Base-by-base conservation (phyloP, 75 land plant genomes). In the Larix kaempferi region DNA sequence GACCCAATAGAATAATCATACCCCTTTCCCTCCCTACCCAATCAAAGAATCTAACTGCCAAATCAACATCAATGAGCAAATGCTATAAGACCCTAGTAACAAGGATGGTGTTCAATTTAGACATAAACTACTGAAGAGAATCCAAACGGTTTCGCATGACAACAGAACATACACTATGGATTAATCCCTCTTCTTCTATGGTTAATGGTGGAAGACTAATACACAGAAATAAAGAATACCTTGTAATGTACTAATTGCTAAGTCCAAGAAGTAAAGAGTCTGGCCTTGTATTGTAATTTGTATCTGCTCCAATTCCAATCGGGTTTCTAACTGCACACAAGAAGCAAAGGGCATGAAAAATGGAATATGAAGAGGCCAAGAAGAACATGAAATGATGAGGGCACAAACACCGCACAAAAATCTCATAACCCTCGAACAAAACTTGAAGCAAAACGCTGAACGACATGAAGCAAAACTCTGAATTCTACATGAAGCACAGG, bases 31-130 rank as follows among this genome's bases (percentile, higher is more conserved):
- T 66, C 41, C 35, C 71, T 16, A n/a, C 27, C 74, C 74, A 73
- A 23, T 41, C 44, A n/a, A 73, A 49, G 56, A 73, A 73, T 54
- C 56, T 54, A 3, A 54, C 23, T 25, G 74, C 57, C 57, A 55
- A 49, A 26, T 73, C 57, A 15, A 57, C 25, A 23, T 73, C n/a
- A 26, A 17, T 55, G 10, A 73, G 56, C 57, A 73, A 55, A 55
- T 73, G 74, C 33, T 73, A 57, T 29, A 73, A 12, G 6, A 73
- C 74, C 57, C 74, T 57, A 25, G 56, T 54, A 23, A 73, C 74
- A 4, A 59, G 61, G 44, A 19, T 15, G 49, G 49, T n/a, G 8
- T 39, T 67, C 44, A 67, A 67, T 67, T 39, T 2, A 11, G 49
- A 39, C 2, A 6, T 22, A 39, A 37, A 17, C 19, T 67, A 21